Percentiles rank a stretch among this genome's conserved stretches.
Evolutionary conservation across 2,329 filamentous ascomycete species (phyloP).

Genomic region (Pseudopyricularia cyperi): DNA sequence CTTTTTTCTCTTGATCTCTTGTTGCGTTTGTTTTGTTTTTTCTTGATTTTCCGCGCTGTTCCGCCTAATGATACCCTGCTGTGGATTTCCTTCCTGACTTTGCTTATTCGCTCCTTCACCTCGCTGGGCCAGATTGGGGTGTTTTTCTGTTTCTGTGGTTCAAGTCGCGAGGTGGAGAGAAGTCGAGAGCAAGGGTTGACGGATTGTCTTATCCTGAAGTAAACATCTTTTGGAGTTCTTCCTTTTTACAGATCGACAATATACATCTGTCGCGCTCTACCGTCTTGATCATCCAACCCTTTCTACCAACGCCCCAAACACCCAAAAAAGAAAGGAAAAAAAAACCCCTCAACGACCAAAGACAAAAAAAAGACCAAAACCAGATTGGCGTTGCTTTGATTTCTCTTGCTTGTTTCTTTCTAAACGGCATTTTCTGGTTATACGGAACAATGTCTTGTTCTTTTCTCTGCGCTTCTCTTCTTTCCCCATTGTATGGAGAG

Average conservation of each 20-base stretch:
- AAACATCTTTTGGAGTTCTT: neutral
- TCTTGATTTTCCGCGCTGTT: conserved; percentile 10
- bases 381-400: neutral
- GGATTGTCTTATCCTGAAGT: neutral
- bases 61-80: neutral
- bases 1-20: conserved; percentile 1
- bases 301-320: too few relatives aligned
- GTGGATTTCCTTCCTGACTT: conserved; percentile 1
- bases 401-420: neutral
- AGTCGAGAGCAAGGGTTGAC: conserved; percentile 1
- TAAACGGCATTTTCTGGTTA: neutral
- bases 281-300: conserved; percentile 1
- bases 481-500: too few relatives aligned
- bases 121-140: conserved; percentile 1
- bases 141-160: neutral
- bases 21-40: conserved; percentile 8
- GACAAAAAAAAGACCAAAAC: neutral
- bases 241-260: neutral
- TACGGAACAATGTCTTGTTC: neutral
- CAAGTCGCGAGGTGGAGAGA: neutral
- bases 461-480: neutral
- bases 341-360: conserved; percentile 1
- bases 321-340: neutral
- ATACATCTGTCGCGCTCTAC: neutral
- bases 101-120: neutral